Percentiles rank a stretch among this genome's conserved stretches.
Evolutionary conservation across 2,329 filamentous ascomycete genomes (phyloP).

Genomic region (Exophiala phaeomuriformis): DNA sequence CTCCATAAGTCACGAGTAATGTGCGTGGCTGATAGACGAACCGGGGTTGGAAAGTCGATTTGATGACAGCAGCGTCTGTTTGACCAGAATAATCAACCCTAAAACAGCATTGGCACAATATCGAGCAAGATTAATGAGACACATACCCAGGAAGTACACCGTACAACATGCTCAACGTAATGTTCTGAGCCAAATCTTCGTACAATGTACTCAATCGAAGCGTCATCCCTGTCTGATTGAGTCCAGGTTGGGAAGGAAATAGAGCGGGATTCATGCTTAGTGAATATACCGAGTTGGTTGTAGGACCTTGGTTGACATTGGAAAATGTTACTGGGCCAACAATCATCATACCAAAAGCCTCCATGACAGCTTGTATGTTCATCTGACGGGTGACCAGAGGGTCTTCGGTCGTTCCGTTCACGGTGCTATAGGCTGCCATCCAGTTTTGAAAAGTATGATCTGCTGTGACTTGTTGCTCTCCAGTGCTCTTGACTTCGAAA

Average conservation of each 20-base stretch:
- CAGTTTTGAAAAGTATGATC: conserved; percentile 6
- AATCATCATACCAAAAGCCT: conserved; percentile 14
- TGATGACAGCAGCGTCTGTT: neutral
- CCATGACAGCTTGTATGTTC: conserved; percentile 19
- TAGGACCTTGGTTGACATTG: neutral
- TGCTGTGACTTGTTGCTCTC: conserved; percentile 6
- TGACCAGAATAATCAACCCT: neutral
- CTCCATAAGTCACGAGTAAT: conserved; percentile 12
- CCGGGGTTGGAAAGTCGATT: conserved; percentile 1
- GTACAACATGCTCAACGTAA: conserved; percentile 15
- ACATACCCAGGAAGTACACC: conserved; percentile 10
- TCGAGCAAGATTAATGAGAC: neutral
- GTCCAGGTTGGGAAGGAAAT: conserved; percentile 2
- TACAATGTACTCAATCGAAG: neutral
- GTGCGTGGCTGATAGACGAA: conserved; percentile 17
- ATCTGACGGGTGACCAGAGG: conserved; percentile 6
- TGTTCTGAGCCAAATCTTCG: conserved; percentile 16
- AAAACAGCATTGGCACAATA: neutral
- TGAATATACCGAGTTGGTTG: conserved; percentile 8
- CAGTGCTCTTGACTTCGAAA: conserved; percentile 12
- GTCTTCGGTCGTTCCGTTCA: conserved; percentile 1
- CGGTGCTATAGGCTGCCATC: conserved; percentile 6
- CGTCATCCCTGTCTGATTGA: conserved; percentile 7
- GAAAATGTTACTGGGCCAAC: conserved; percentile 5
- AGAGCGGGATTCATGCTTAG: conserved; percentile 8